These are phyloP conservation scores for Groenewaldozyma sp. DNA, from an alignment of 1,139 yeast species.

Conservation along the genomic window DNA sequence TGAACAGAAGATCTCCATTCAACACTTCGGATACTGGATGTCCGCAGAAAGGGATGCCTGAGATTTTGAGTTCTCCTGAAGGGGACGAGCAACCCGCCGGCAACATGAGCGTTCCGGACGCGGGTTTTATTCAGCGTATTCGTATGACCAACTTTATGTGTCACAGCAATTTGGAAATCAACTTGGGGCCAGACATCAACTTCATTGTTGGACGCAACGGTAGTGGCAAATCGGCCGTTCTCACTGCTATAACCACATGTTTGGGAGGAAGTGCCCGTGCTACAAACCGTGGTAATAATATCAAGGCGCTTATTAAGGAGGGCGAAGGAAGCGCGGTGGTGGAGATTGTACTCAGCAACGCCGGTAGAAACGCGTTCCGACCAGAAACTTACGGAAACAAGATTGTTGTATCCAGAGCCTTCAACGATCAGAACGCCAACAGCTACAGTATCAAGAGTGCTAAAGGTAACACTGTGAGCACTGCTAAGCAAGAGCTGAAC, in stretches of 20 bases:
- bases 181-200: slow-evolving; percentile 76
- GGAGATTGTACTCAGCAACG: slow-evolving; percentile 46
- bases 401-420: slow-evolving; percentile 57
- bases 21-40: background rate
- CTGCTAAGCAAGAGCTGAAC: slow-evolving; percentile 56
- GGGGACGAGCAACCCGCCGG: no score
- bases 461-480: slow-evolving; percentile 44
- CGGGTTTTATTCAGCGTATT: slow-evolving; percentile 21
- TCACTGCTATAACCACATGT: slow-evolving; percentile 86
- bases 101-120: background rate
- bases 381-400: slow-evolving; percentile 57
- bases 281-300: slow-evolving; percentile 72
- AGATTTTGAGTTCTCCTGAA: no score
- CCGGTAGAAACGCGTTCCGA: slow-evolving; percentile 55
- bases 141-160: slow-evolving; percentile 40
- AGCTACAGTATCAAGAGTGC: slow-evolving; percentile 48
- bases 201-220: slow-evolving; percentile 94
- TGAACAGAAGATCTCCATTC: background rate
- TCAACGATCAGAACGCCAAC: slow-evolving; percentile 34
- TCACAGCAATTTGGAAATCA: slow-evolving; percentile 68
- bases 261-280: slow-evolving; percentile 92
- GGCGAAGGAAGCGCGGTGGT: slow-evolving; percentile 63
- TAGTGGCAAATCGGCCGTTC: slow-evolving; percentile 86
- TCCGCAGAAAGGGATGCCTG: background rate
- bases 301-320: slow-evolving; percentile 65